Base-by-base conservation (phyloP, 441 rosid genomes). In the Jatropha multifida region DNA sequence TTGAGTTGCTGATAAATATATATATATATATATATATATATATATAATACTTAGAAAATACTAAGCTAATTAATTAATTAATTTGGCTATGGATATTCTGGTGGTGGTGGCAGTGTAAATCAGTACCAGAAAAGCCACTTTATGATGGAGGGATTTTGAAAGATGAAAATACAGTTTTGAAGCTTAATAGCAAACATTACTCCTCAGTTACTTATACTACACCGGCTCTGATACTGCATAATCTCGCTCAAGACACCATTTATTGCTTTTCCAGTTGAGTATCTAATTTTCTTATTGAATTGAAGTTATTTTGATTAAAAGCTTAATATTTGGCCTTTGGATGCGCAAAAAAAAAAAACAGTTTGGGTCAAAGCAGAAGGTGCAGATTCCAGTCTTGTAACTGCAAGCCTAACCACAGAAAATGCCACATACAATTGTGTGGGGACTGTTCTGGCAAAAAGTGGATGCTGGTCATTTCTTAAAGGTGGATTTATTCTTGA, bases 381-480 rank as follows among this genome's bases (percentile, higher is more conserved):
- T n/a, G 73, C 82, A 62, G 76, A 81, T 15, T 80, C 89, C 27
- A 84, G 92, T 76, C 82, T 79, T 8, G 70, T 94, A 52, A 87
- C 81, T 38, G 90, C 97, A 65, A 92, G 83, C 81, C 82, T 94
- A 51, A 86, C 77, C 74, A 73, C 94, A 75, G 93, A 90, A 55
- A 69, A 77, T 62, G 27, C 51, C 48, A 78, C 80, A 8, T 78
- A 48, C 2, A 48, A 74, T 67, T 92, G 97, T 61, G 81, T 90
- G 48, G 98, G 98, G 55, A 89, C 90, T 73, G 95, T 87, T 42
- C 20, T 85, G 26, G 96, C 93, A 0, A 82, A 79, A 73, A 65
- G 20, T 61, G 95, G 90, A 38, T 92, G 97, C 78, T 94, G 97
- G 97, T 92, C 97, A 51, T 94, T 92, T 82, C 96, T 94, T 76